Evolutionary conservation across 2,329 filamentous ascomycete genomes (phyloP).

Genomic region (Fusarium compactum): DNA sequence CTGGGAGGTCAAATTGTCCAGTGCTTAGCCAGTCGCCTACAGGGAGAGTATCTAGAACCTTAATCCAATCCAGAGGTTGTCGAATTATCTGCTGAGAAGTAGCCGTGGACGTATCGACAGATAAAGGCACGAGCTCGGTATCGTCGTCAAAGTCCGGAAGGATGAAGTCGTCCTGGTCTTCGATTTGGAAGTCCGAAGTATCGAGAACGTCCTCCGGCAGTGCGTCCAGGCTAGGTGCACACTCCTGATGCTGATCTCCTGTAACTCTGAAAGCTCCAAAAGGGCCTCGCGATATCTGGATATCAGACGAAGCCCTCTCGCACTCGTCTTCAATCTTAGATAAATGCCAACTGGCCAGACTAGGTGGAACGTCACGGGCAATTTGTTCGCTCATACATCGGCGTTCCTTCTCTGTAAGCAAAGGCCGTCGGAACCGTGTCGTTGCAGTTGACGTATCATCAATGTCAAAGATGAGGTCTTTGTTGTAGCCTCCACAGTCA

Average conservation of each 20-base stretch:
- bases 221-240: neutral
- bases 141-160: neutral
- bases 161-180: neutral
- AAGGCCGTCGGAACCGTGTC: slow-evolving; percentile 22
- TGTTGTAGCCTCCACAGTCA: slow-evolving; percentile 31
- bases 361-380: slow-evolving; percentile 4
- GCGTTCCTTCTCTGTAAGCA: slow-evolving; percentile 25
- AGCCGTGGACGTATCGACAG: neutral
- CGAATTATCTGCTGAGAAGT: neutral
- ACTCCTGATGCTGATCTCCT: accelerated
- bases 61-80: neutral
- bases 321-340: slow-evolving; percentile 34
- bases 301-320: neutral
- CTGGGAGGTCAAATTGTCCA: neutral
- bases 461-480: slow-evolving; percentile 36
- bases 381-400: slow-evolving; percentile 27
- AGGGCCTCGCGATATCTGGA: slow-evolving; percentile 31
- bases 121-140: neutral
- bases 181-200: accelerated
- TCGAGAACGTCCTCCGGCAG: neutral
- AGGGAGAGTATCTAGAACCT: neutral
- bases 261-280: slow-evolving; percentile 31
- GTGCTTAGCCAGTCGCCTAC: neutral
- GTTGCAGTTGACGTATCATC: slow-evolving; percentile 4
- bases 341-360: slow-evolving; percentile 13